These are phyloP conservation scores for Aspergillus mulundensis DNA, from an alignment of 495 filamentous ascomycete genomes.

Conservation along the genomic window DNA sequence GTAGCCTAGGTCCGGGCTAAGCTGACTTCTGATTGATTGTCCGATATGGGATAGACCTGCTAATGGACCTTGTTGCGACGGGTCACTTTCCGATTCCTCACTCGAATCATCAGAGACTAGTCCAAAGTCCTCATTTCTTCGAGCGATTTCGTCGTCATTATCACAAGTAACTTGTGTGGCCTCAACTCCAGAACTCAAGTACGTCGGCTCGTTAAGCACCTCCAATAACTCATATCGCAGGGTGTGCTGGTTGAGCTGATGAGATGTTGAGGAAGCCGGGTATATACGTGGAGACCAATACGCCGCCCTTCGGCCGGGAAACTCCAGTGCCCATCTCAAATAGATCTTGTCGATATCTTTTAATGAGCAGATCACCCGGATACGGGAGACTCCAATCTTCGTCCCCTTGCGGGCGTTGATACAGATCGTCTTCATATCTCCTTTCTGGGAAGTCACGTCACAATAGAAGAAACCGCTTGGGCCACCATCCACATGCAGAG, in stretches of 20 bases:
- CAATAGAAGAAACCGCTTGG: conserved; percentile 28
- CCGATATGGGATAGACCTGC: background rate
- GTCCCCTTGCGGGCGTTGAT: conserved; percentile 9
- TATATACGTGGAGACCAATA: conserved; percentile 30
- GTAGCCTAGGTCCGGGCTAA: background rate
- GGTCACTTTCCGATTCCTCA: background rate
- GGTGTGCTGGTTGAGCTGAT: conserved; percentile 4
- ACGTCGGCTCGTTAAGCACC: background rate
- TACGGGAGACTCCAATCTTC: conserved; percentile 17
- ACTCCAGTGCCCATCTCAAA: conserved; percentile 26
- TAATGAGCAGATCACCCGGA: conserved; percentile 27
- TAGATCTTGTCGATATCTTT: conserved; percentile 25
- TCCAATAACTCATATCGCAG: conserved; percentile 13
- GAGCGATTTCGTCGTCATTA: background rate
- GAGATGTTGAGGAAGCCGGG: conserved; percentile 9
- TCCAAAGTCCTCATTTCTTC: background rate
- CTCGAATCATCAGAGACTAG: background rate
- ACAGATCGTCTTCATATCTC: conserved; percentile 18
- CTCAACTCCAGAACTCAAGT: background rate
- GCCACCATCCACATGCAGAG: conserved; percentile 30
- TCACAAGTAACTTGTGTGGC: background rate
- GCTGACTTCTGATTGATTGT: background rate
- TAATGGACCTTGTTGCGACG: background rate
- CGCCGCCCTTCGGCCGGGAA: conserved; percentile 4
- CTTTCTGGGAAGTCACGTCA: conserved; percentile 12